phyloP scores from a whole-genome alignment of 495 filamentous ascomycete genomes.

The Aspergillus conjunctus region DNA sequence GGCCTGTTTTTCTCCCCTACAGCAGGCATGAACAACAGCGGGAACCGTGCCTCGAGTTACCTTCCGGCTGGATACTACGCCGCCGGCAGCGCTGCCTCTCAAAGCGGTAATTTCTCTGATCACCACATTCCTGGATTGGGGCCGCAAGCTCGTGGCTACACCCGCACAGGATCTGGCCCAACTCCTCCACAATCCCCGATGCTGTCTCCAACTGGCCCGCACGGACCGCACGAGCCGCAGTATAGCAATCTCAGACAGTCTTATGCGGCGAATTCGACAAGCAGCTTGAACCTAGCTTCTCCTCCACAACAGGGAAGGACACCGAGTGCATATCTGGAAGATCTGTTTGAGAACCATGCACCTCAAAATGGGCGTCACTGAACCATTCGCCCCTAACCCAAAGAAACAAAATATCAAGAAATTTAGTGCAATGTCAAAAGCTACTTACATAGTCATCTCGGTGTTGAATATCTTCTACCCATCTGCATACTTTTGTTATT shows the following conservation, averaged over 20 bases:
- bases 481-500: constrained; percentile 1
- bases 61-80: constrained; percentile 94
- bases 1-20: constrained; percentile 95
- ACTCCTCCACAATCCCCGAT: constrained; percentile 72
- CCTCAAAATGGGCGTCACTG: constrained; percentile 24
- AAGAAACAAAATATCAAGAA: too few relatives aligned
- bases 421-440: too few relatives aligned
- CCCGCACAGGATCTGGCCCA: constrained; percentile 49
- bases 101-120: constrained; percentile 21
- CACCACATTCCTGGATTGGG: constrained; percentile 24
- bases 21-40: constrained; percentile 53
- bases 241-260: constrained; percentile 37
- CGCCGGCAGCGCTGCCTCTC: constrained; percentile 57
- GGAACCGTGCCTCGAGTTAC: constrained; percentile 67
- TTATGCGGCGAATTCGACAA: constrained; percentile 59
- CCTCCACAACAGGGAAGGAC: constrained; percentile 68
- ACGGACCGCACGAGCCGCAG: constrained; percentile 36
- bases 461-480: constrained; percentile 5
- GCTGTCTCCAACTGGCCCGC: constrained; percentile 41
- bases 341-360: constrained; percentile 76
- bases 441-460: constrained; percentile 5
- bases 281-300: constrained; percentile 66
- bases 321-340: constrained; percentile 90
- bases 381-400: not conserved
- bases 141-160: constrained; percentile 35